Evolutionary conservation across 306 rosid genomes (phyloP).

Genomic region (Lupinus albus): DNA sequence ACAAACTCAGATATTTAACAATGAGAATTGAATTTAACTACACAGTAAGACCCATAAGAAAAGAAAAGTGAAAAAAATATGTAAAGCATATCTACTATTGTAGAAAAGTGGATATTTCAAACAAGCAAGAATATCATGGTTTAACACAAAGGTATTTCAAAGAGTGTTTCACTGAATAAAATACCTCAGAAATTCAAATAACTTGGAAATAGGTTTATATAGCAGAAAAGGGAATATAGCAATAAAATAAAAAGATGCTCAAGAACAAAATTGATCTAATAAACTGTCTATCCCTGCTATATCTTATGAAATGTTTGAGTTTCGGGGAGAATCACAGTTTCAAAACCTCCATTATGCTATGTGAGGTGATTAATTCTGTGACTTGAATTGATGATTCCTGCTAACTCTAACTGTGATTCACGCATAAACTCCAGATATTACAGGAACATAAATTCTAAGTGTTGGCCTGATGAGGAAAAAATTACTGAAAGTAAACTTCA

Average conservation of each 20-base stretch:
- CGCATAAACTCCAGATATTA: no score
- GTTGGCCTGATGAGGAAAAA: no score
- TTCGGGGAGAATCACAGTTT: no score
- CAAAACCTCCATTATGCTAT: no score
- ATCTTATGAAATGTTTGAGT: no score
- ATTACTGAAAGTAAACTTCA: neutral
- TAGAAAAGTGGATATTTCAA: neutral
- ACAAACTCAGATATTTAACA: neutral
- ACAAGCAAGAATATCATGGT: neutral
- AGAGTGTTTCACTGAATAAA: neutral
- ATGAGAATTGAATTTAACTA: neutral
- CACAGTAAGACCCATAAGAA: slow-evolving; percentile 4
- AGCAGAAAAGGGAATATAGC: neutral
- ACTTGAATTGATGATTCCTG: no score
- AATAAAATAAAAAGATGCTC: slow-evolving; percentile 1
- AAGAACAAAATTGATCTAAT: neutral
- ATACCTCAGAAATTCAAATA: neutral
- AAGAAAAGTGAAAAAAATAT: slow-evolving; percentile 17
- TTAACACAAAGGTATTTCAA: neutral
- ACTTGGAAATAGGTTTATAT: neutral
- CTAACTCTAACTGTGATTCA: no score
- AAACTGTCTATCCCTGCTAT: no score
- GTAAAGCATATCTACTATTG: neutral
- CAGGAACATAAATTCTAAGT: no score
- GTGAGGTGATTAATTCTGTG: no score